These are phyloP conservation scores for Candida montana DNA, from an alignment of 805 yeast species.

Conservation along the genomic window DNA sequence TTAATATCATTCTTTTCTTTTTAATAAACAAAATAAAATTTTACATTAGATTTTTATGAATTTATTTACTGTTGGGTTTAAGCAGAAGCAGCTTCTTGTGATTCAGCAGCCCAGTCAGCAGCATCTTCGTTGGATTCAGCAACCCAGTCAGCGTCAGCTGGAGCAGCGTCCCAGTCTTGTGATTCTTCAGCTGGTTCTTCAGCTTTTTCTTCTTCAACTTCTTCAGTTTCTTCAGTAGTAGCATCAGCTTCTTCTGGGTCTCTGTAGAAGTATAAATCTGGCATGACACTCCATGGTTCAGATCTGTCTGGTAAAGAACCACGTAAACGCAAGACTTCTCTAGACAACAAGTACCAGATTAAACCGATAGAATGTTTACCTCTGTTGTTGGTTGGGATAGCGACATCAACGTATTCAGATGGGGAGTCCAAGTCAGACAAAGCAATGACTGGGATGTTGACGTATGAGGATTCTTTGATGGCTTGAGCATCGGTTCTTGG, in stretches of 20 bases:
- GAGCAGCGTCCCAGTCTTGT: slow-evolving; percentile 66
- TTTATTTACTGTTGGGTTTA: slow-evolving; percentile 22
- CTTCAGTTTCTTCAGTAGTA: slow-evolving; percentile 61
- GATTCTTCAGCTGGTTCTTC: slow-evolving; percentile 58
- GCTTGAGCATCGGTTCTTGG: slow-evolving; percentile 99
- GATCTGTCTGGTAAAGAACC: slow-evolving; percentile 96
- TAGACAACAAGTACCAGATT: slow-evolving; percentile 98
- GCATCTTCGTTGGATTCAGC: slow-evolving; percentile 62
- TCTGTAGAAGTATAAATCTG: slow-evolving; percentile 99
- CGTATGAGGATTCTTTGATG: slow-evolving; percentile 99
- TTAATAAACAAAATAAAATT: slow-evolving; percentile 19
- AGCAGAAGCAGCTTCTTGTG: slow-evolving; percentile 27
- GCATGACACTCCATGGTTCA: slow-evolving; percentile 98
- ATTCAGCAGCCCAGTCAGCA: slow-evolving; percentile 53
- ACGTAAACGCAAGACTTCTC: slow-evolving; percentile 99
- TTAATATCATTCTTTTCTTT: not conserved
- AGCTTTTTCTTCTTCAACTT: slow-evolving; percentile 45
- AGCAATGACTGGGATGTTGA: slow-evolving; percentile 99
- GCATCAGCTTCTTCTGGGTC: slow-evolving; percentile 98
- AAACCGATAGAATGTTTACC: slow-evolving; percentile 99
- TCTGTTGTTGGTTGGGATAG: slow-evolving; percentile 99
- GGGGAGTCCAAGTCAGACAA: slow-evolving; percentile 98
- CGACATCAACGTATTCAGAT: slow-evolving; percentile 97
- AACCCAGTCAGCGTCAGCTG: slow-evolving; percentile 73
- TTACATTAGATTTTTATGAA: slow-evolving; percentile 24